Percentiles rank a stretch among this genome's conserved stretches.
phyloP scores from a whole-genome alignment of 169 alveolate species.

The Cardiosporidium cionae region DNA sequence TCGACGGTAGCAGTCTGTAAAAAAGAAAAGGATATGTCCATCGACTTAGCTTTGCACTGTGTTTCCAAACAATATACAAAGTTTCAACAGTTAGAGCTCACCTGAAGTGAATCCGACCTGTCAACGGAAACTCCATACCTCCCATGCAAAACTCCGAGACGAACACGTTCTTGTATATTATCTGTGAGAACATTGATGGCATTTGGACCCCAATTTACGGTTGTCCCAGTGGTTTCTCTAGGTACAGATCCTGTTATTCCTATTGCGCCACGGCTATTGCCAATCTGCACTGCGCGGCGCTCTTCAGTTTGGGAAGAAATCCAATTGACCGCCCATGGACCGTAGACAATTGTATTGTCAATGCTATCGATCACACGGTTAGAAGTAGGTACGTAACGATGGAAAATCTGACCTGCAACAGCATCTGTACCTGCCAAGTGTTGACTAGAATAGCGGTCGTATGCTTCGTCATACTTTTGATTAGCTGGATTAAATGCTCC shows the following conservation, averaged over 20 bases:
- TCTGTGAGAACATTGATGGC: conserved; percentile 4
- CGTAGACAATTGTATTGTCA: conserved; percentile 6
- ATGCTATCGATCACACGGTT: neutral
- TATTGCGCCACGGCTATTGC: conserved; percentile 12
- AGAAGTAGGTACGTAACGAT: neutral
- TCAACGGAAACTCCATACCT: conserved; percentile 13
- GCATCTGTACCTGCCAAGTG: neutral
- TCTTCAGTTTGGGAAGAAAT: neutral
- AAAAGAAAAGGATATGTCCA: neutral
- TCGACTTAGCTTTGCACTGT: neutral
- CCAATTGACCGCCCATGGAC: conserved; percentile 29
- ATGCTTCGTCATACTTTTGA: neutral
- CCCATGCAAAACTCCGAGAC: conserved; percentile 10
- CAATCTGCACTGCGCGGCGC: conserved; percentile 5
- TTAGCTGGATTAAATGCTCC: neutral
- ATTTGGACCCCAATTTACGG: conserved; percentile 3
- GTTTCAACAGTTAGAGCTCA: neutral
- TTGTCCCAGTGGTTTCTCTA: conserved; percentile 4
- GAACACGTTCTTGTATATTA: neutral
- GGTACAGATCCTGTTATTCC: conserved; percentile 8
- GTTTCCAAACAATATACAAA: too few relatives aligned
- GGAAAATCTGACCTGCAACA: neutral
- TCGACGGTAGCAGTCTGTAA: conserved; percentile 15
- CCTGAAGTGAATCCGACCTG: conserved; percentile 17
- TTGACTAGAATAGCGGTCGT: neutral